These are phyloP conservation scores for Tillandsia leiboldiana DNA, from an alignment of 176 grass and related monocot species.

Conservation along the genomic window DNA sequence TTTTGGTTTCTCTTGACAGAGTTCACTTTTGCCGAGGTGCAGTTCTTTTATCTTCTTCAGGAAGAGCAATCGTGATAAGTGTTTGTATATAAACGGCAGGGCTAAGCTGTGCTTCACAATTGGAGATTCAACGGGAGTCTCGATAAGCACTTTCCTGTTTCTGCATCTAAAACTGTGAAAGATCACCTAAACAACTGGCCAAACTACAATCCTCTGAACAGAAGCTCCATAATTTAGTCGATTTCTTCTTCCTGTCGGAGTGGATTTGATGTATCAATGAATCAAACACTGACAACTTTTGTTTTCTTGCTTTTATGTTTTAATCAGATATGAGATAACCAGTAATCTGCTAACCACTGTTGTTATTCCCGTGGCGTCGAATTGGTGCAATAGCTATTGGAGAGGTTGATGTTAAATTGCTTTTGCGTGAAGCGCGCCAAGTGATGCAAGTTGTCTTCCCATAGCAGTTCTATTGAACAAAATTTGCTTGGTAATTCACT, in stretches of 20 bases:
- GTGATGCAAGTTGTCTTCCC: neutral
- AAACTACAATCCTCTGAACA: neutral
- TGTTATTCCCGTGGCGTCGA: too few species aligned
- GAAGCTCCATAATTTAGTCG: neutral
- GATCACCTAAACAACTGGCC: neutral
- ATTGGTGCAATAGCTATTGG: neutral
- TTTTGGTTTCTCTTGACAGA: slow-evolving; percentile 1
- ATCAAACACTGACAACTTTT: neutral
- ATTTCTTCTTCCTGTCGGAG: neutral
- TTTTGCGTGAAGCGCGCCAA: neutral
- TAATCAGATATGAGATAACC: neutral
- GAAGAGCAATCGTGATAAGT: neutral
- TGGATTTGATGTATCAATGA: neutral
- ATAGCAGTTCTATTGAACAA: too few species aligned
- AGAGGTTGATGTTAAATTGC: neutral
- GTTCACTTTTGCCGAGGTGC: neutral
- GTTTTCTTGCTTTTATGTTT: neutral
- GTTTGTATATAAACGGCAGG: neutral
- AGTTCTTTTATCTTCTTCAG: neutral
- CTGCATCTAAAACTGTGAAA: neutral
- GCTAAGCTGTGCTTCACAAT: neutral
- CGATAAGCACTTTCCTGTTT: neutral
- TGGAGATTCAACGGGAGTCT: neutral
- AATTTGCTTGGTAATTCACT: too few species aligned
- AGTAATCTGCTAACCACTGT: neutral